phyloP scores from a whole-genome alignment of 495 filamentous ascomycete genomes.

The Cercophora samala region DNA sequence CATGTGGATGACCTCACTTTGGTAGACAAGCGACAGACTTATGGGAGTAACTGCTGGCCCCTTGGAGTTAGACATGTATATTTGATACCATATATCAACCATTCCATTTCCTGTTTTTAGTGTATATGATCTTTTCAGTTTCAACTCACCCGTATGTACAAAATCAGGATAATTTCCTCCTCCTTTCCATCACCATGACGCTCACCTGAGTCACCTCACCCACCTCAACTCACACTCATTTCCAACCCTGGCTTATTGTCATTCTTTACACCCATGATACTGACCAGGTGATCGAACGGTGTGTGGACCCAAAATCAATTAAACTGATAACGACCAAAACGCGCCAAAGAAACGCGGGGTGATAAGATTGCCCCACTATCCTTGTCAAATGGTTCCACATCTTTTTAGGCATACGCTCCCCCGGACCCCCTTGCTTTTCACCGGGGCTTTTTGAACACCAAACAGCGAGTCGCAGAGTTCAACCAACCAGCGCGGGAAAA shows the following conservation, averaged over 20 bases:
- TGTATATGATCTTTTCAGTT: no score
- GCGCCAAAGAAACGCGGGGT: constrained; percentile 14
- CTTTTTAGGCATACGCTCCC: not conserved
- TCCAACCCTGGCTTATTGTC: not conserved
- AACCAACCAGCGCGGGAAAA: not conserved
- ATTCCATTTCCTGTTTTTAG: not conserved
- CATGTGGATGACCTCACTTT: not conserved
- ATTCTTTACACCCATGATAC: not conserved
- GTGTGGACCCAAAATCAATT: not conserved
- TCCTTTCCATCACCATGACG: no score
- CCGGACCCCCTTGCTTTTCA: not conserved
- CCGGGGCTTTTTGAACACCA: not conserved
- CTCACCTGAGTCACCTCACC: no score
- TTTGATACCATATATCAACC: not conserved
- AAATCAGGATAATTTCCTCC: no score
- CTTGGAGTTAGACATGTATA: not conserved
- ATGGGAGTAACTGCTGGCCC: no score
- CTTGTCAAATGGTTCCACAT: not conserved
- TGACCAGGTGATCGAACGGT: not conserved
- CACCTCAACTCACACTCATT: not conserved
- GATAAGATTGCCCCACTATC: constrained; percentile 9
- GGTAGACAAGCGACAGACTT: not conserved
- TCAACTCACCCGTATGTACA: no score
- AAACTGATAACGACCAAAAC: not conserved
- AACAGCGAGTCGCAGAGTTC: not conserved